Conservation (phyloP, 2,329 filamentous ascomycete species). For the Thielaviopsis musarum region DNA sequence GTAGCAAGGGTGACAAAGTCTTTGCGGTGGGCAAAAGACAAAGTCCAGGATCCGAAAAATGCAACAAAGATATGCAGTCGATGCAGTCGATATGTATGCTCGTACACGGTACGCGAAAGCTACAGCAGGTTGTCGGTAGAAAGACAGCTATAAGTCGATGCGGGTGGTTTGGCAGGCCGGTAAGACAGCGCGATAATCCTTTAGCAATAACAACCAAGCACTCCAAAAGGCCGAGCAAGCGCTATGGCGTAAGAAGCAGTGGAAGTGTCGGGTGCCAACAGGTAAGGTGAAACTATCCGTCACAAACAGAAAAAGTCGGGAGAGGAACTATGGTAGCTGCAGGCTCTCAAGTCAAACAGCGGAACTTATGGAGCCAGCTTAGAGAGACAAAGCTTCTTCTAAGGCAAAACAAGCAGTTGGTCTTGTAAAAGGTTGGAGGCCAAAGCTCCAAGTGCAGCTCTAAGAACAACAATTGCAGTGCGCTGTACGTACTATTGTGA, state of each 20-base stretch:
- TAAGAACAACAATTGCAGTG: neutral
- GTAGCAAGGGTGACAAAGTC: neutral
- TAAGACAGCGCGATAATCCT: neutral
- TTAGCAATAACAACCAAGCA: neutral
- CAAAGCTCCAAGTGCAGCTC: neutral
- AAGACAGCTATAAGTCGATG: neutral
- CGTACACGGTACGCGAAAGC: neutral
- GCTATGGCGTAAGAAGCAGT: neutral
- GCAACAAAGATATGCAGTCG: no score
- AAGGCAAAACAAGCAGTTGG: neutral
- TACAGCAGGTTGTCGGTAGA: neutral
- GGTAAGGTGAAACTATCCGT: neutral
- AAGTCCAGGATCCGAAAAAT: neutral
- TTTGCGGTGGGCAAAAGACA: neutral
- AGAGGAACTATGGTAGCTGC: neutral
- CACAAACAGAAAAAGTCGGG: neutral
- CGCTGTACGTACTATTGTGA: neutral
- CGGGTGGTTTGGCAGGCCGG: neutral
- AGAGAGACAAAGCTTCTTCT: neutral
- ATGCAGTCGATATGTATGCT: neutral
- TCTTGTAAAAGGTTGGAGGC: neutral
- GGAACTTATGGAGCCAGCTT: neutral
- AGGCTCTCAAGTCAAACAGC: neutral
- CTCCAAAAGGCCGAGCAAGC: neutral
- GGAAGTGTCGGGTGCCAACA: slow-evolving; percentile 9